Percentiles rank a stretch among this genome's conserved stretches.
Conservation (phyloP, 2,329 filamentous ascomycete genomes). For the Colletotrichum salicis region DNA sequence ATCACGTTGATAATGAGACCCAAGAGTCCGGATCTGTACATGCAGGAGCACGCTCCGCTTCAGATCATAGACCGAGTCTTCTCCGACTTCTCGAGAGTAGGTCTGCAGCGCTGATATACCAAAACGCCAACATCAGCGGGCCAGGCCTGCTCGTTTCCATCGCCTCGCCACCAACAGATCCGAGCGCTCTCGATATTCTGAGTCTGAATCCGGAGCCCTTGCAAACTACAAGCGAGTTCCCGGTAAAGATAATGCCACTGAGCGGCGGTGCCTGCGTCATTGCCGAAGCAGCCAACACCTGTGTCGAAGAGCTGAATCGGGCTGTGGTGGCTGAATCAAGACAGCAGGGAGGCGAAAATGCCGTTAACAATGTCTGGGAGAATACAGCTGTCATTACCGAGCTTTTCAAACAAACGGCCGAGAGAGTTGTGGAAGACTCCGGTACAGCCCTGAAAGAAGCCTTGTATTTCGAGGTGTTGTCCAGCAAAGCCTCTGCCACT, state of each 20-base stretch:
- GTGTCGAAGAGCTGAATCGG: background rate
- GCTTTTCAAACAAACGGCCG: background rate
- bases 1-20: background rate
- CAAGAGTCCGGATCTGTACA: background rate
- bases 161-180: background rate
- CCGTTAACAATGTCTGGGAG: slow-evolving; percentile 6
- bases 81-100: background rate
- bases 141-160: slow-evolving; percentile 7
- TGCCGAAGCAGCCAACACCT: background rate
- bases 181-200: background rate
- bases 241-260: slow-evolving; percentile 5
- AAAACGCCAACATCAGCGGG: slow-evolving; percentile 2
- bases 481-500: background rate
- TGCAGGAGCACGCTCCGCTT: background rate
- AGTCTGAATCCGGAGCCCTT: background rate
- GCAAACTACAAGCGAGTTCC: background rate
- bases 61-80: background rate
- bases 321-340: slow-evolving; percentile 1
- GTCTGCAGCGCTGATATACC: background rate
- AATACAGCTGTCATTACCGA: background rate
- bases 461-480: background rate
- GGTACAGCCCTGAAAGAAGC: background rate
- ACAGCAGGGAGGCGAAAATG: background rate
- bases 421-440: background rate
- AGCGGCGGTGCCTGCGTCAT: slow-evolving; percentile 1